Evolutionary conservation across 805 yeast genomes (phyloP), one percentile per base, ranked within the genome.

Genomic region (Starmerella potacharoeniae): DNA sequence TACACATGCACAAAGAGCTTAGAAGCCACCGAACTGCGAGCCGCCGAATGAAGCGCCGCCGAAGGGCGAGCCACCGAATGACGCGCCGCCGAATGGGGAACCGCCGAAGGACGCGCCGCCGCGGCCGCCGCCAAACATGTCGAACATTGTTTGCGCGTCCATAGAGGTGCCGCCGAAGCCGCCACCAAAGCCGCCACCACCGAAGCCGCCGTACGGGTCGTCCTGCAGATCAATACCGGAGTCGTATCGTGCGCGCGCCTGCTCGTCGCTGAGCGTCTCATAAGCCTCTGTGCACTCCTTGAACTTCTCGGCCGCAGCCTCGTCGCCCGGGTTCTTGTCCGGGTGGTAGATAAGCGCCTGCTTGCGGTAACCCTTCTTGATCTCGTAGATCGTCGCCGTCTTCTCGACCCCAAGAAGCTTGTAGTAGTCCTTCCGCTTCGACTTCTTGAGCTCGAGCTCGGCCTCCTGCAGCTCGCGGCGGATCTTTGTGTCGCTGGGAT

Each of bases 261-360:
- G 86, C 17, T 84, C 77, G 68, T 90, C 97, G 10, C 86, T 78
- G 58, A 90, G 76, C 6, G 86, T 76, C 70, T 91, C 97, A 69
- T 90, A 80, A 6, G 97, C 96, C 58, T 80, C 80, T 4, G 91
- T 82, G 65, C 88, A 78, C 69, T 88, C 96, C 72, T 91, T 91
- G 72, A 91, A 91, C 73, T 86, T 89, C 68, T 91, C 97, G 52
- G 95, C 93, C 14, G 95, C 96, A 68, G 84, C 95, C 53, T 67
- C 74, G 50, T 64, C 64, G 47, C 69, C 72, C 11, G 78, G 80
- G 65, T 86, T 83, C 71, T 87, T 86, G 66, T 86, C 95, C 0
- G 95, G 95, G 67, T 86, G 95, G 64, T 78, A 78, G 59, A 72
- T 74, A 56, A 86, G 75, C 4, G 95, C 95, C 61, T 81, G 76